phyloP scores from a whole-genome alignment of 2,329 filamentous ascomycete species.

The Onygena corvina region DNA sequence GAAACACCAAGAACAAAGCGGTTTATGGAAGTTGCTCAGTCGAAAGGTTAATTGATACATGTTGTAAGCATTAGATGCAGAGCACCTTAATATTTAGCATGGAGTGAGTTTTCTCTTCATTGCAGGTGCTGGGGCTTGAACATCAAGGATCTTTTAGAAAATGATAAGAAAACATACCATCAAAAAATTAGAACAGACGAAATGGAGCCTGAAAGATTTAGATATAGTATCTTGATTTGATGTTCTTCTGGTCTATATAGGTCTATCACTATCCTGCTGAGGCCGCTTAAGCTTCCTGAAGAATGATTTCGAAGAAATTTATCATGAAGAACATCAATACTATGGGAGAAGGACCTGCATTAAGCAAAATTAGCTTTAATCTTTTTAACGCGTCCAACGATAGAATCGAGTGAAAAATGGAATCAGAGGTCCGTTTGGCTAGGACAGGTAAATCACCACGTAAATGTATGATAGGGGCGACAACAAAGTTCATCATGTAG shows the following conservation, averaged over 20 bases:
- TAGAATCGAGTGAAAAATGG: not conserved
- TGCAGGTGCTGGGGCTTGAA: not conserved
- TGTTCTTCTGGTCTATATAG: too few species aligned
- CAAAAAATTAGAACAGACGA: not conserved
- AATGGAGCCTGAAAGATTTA: too few species aligned
- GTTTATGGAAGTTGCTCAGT: constrained; percentile 35
- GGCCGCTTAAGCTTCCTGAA: too few species aligned
- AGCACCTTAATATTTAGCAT: constrained; percentile 51
- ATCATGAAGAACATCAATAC: too few species aligned
- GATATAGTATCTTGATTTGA: too few species aligned
- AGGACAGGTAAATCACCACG: constrained; percentile 51
- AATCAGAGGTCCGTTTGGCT: constrained; percentile 46
- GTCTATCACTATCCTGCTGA: too few species aligned
- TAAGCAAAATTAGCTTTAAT: too few species aligned
- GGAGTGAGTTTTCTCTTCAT: constrained; percentile 38
- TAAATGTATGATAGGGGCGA: constrained; percentile 50
- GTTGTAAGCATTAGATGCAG: constrained; percentile 41
- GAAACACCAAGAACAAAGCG: not conserved
- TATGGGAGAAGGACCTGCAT: too few species aligned
- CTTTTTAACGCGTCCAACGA: too few species aligned
- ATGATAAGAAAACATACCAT: constrained; percentile 3
- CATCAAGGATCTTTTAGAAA: not conserved
- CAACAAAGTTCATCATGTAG: constrained; percentile 46
- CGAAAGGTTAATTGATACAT: constrained; percentile 54
- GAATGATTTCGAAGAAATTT: too few species aligned